Evolutionary conservation across 139 green algal genomes (phyloP).

Genomic region (Chlorella ohadii): DNA sequence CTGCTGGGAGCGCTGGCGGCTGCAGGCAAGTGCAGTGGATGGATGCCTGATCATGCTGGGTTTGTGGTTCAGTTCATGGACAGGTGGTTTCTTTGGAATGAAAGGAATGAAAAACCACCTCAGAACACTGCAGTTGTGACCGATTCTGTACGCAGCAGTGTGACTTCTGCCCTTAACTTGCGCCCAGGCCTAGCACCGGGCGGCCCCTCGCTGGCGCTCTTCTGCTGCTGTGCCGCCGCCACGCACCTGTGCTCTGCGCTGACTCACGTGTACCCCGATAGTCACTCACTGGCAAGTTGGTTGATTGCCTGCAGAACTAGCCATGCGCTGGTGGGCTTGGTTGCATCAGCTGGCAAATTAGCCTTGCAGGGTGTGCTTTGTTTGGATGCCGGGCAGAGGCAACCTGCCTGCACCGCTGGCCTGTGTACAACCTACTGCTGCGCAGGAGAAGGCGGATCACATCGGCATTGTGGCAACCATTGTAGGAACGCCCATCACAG

Average conservation of each 20-base stretch:
- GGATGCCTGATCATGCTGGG: too few relatives aligned
- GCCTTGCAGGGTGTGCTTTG: too few relatives aligned
- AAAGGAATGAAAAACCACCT: too few relatives aligned
- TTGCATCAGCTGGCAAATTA: too few relatives aligned
- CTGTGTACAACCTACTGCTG: too few relatives aligned
- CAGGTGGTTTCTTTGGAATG: too few relatives aligned
- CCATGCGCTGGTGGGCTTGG: not conserved
- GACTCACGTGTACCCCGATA: constrained; percentile 83
- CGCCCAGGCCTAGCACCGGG: constrained; percentile 20
- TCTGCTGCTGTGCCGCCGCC: constrained; percentile 68
- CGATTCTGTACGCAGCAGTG: too few relatives aligned
- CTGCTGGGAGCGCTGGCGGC: constrained; percentile 39
- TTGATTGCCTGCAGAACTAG: not conserved
- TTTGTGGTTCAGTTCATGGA: too few relatives aligned
- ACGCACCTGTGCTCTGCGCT: constrained; percentile 81
- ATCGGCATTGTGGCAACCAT: constrained; percentile 84
- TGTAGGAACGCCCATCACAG: constrained; percentile 76
- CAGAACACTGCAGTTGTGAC: too few relatives aligned
- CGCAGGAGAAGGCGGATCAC: constrained; percentile 88
- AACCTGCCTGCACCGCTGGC: too few relatives aligned
- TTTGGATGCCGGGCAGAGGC: too few relatives aligned
- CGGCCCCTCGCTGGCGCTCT: constrained; percentile 60
- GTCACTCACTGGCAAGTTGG: constrained; percentile 49
- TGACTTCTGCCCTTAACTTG: too few relatives aligned
- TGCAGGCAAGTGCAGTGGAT: not conserved